A percentile compares a stretch with the other conserved stretches of the same genome.
Evolutionary conservation across 768 basidiomycete species (phyloP).

Genomic region (Calocybe gangraenosa): DNA sequence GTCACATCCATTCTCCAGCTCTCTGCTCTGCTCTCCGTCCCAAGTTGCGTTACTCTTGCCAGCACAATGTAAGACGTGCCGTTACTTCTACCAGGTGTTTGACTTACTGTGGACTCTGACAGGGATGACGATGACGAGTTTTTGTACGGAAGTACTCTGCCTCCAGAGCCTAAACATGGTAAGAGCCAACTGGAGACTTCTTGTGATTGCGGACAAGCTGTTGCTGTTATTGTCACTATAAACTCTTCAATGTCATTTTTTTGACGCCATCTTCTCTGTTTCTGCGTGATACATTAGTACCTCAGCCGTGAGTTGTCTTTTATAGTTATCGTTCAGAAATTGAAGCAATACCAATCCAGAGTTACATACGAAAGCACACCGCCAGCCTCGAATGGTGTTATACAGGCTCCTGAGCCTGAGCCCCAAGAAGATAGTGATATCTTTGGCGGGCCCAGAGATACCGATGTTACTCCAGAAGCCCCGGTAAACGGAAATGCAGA

Average conservation of each 20-base stretch:
- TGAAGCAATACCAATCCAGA: conserved; percentile 21
- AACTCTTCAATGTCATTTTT: conserved; percentile 33
- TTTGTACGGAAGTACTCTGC: conserved; percentile 58
- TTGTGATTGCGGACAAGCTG: conserved; percentile 14
- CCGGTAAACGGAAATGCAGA: conserved; percentile 28
- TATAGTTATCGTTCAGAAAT: conserved; percentile 16
- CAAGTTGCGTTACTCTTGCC: background rate
- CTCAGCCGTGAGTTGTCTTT: conserved; percentile 61
- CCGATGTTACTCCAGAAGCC: conserved; percentile 14
- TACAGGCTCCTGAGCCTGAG: conserved; percentile 47
- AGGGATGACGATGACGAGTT: conserved; percentile 84
- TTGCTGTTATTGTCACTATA: conserved; percentile 26
- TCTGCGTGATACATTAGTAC: conserved; percentile 45
- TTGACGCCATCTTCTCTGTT: conserved; percentile 31
- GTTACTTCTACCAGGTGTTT: background rate
- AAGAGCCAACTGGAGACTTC: conserved; percentile 26
- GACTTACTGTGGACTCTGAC: conserved; percentile 4
- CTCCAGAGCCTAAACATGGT: conserved; percentile 40
- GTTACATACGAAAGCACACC: conserved; percentile 34
- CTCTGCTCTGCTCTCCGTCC: conserved; percentile 1
- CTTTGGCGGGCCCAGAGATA: conserved; percentile 20
- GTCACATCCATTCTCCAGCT: conserved; percentile 8
- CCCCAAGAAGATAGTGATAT: conserved; percentile 26
- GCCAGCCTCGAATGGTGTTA: conserved; percentile 41
- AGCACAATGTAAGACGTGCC: conserved; percentile 14